Base-by-base conservation (phyloP, 768 basidiomycete species). In the Leccinum sublutescens region DNA sequence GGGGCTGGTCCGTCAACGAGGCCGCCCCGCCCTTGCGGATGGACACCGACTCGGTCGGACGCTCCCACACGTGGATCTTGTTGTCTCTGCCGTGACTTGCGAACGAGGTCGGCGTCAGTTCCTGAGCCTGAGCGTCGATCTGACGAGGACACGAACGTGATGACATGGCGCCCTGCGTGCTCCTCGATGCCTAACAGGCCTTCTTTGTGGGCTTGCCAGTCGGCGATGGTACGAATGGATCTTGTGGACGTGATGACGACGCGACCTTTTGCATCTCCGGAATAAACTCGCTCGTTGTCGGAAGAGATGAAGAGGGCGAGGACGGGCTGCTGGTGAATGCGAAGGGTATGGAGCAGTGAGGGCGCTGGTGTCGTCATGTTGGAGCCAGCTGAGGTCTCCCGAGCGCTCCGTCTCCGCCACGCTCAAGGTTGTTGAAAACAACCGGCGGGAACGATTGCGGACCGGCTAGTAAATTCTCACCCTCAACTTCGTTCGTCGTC, bases 271-370 rank as follows among this genome's bases (percentile, higher is more conserved):
- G 80, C 76, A 66, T 98, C 96, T 3, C 89, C 95, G 7, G 95
- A 92, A 74, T 93, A 95, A 5, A 98, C 75, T 17, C 91, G 78
- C 62, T 89, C 84, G 67, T 93, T 92, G 69, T 90, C 84, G 4
- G 76, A 63, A 1, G 93, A 91, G 66, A 93, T 76, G 48, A 74
- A 78, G 36, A 95, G 56, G 0, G 82, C 75, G 55, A 76, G 82
- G 54, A 96, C 73, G 15, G 87, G 81, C 4, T 84, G 76, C 0
- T 80, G 76, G 68, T 98, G 95, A 2, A 82, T 77, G 11, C 95
- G 87, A 27, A 97, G 76, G 21, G 92, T 76, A 64, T 94, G 91
- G 4, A 82, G 76, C 0, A 94, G 95, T 4, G 82, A 73, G 8
- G 87, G 81, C 21, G 84, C 74, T 36, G 66, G 59, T 50, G 50